These are phyloP conservation scores for Fusarium scirpi DNA, from an alignment of 2,329 filamentous ascomycete genomes.

Conservation along the genomic window DNA sequence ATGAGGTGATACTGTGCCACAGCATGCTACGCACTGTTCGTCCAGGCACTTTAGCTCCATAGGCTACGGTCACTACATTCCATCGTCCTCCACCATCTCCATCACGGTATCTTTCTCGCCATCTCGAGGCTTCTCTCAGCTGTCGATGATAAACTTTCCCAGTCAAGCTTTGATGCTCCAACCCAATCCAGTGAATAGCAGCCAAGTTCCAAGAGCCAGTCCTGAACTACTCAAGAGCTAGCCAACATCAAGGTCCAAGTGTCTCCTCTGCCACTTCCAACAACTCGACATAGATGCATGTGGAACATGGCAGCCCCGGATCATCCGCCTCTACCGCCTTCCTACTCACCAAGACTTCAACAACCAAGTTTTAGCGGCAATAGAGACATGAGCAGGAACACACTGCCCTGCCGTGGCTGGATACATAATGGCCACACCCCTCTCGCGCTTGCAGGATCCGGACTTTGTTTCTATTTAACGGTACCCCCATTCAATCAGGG, in stretches of 20 bases:
- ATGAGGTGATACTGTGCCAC: rapidly evolving
- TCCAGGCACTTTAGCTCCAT: neutral
- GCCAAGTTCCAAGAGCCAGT: neutral
- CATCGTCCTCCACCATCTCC: constrained; percentile 12
- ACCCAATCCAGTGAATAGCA: neutral
- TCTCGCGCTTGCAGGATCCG: constrained; percentile 11
- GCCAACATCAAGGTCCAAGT: neutral
- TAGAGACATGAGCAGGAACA: constrained; percentile 2
- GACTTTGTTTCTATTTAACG: constrained; percentile 16
- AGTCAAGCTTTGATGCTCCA: neutral
- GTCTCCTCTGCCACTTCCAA: neutral
- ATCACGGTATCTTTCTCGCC: constrained; percentile 3
- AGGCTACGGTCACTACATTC: constrained; percentile 29
- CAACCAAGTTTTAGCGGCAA: constrained; percentile 1
- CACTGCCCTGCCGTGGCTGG: constrained; percentile 7
- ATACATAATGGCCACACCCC: constrained; percentile 9
- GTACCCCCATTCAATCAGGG: constrained; percentile 8
- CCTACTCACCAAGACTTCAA: neutral
- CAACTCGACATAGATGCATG: neutral
- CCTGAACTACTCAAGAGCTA: neutral
- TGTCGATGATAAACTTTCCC: constrained; percentile 2
- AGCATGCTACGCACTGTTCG: neutral
- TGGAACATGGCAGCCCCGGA: neutral
- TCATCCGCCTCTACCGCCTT: neutral
- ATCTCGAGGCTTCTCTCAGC: constrained; percentile 11